Percentiles rank a stretch among this genome's conserved stretches.
Conservation (phyloP, 2,329 filamentous ascomycete genomes). For the Tricladium varicosporioides region DNA sequence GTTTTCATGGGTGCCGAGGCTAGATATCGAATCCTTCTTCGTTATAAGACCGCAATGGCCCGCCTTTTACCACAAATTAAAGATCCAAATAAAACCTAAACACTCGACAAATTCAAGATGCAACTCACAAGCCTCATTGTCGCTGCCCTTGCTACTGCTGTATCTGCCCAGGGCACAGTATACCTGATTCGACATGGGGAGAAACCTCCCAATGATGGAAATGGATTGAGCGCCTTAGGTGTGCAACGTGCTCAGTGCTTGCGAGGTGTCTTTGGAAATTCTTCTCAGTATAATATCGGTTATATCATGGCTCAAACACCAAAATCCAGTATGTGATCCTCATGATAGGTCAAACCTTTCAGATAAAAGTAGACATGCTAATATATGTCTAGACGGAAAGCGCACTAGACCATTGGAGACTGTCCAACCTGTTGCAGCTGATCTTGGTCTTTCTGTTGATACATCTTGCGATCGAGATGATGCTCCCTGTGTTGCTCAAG, state of each 20-base stretch:
- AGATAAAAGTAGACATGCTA: neutral
- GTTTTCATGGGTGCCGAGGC: neutral
- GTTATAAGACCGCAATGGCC: neutral
- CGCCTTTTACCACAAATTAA: neutral
- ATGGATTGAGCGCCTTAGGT: constrained; percentile 52
- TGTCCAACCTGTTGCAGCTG: constrained; percentile 52
- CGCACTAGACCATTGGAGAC: constrained; percentile 55
- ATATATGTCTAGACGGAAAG: constrained; percentile 42
- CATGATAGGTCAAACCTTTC: neutral
- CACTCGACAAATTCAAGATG: constrained; percentile 1
- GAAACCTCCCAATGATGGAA: constrained; percentile 49
- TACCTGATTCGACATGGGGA: constrained; percentile 65
- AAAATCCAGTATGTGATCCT: constrained; percentile 40
- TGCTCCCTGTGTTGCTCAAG: constrained; percentile 49
- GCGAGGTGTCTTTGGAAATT: constrained; percentile 51
- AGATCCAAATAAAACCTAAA: no score
- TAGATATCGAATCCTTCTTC: neutral
- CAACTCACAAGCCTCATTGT: constrained; percentile 1
- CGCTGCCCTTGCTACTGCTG: constrained; percentile 1
- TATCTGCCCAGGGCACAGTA: constrained; percentile 40
- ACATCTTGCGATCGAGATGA: constrained; percentile 56
- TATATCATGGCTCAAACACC: constrained; percentile 57
- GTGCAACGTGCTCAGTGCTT: constrained; percentile 57
- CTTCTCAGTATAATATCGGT: constrained; percentile 52
- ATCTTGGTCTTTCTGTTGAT: constrained; percentile 55